Evolutionary conservation across 2,329 filamentous ascomycete genomes (phyloP).

Genomic region (Aspergillus sergii): DNA sequence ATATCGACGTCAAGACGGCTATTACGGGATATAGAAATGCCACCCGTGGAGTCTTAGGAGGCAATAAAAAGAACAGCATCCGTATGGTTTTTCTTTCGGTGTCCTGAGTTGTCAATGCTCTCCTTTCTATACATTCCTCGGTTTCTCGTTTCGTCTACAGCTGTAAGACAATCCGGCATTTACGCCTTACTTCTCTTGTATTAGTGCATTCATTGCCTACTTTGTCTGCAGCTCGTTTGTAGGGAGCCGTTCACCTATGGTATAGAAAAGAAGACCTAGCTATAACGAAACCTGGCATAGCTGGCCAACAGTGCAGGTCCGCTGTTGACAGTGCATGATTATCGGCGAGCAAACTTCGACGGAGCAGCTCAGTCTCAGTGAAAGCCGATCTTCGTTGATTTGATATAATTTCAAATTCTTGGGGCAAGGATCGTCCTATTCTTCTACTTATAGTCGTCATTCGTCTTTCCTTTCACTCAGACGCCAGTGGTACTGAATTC

Average conservation of each 20-base stretch:
- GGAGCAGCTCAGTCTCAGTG: background rate
- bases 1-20: slow-evolving; percentile 15
- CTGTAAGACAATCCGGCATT: background rate
- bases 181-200: background rate
- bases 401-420: background rate
- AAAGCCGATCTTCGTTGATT: background rate
- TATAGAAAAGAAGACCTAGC: background rate
- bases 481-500: background rate
- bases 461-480: background rate
- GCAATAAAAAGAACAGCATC: background rate
- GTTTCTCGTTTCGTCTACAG: background rate
- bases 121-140: background rate
- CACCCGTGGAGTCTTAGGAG: slow-evolving; percentile 2
- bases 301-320: background rate
- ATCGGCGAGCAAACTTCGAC: background rate
- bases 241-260: background rate
- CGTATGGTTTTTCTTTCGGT: background rate
- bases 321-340: background rate
- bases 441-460: background rate
- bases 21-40: background rate
- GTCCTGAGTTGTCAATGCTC: background rate
- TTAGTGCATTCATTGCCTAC: background rate
- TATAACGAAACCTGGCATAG: background rate
- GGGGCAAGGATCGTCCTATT: background rate
- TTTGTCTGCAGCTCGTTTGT: background rate